Evolutionary conservation across 441 rosid species (phyloP).

Genomic region (Dalechampia spathulata): DNA sequence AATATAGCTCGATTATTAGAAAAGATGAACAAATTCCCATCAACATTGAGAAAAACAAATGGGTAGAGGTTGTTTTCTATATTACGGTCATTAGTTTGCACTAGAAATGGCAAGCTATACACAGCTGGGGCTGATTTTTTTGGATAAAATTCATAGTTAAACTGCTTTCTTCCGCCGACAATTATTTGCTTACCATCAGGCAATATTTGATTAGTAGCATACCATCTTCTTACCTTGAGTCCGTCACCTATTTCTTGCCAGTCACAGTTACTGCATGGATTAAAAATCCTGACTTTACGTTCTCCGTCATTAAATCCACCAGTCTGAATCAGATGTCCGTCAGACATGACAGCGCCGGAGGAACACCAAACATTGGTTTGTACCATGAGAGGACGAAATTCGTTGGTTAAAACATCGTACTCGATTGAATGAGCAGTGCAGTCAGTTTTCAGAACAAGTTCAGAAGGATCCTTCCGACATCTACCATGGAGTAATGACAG

Average conservation of each 20-base stretch:
- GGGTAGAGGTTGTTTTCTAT: constrained; percentile 82
- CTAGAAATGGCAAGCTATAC: constrained; percentile 36
- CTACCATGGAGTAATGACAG: constrained; percentile 50
- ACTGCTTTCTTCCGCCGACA: constrained; percentile 72
- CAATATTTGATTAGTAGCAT: constrained; percentile 61
- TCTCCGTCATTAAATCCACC: constrained; percentile 92
- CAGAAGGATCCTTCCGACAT: constrained; percentile 45
- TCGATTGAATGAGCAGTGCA: constrained; percentile 82
- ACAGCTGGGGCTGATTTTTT: constrained; percentile 5
- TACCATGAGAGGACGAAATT: constrained; percentile 57
- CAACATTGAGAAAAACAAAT: constrained; percentile 60
- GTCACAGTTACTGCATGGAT: constrained; percentile 58
- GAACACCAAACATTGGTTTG: constrained; percentile 91
- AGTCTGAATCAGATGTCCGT: constrained; percentile 68
- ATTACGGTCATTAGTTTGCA: constrained; percentile 39
- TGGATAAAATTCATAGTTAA: constrained; percentile 62
- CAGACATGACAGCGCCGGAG: constrained; percentile 61
- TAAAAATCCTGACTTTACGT: constrained; percentile 39
- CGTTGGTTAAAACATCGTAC: constrained; percentile 49
- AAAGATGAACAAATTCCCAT: constrained; percentile 72
- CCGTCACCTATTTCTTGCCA: constrained; percentile 56
- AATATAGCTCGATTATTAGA: constrained; percentile 69
- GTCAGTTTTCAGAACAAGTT: constrained; percentile 27
- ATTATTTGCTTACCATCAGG: constrained; percentile 67
- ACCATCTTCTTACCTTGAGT: constrained; percentile 65